Evolutionary conservation across 805 yeast genomes (phyloP).

Genomic region (Starmerella tilneyi): DNA sequence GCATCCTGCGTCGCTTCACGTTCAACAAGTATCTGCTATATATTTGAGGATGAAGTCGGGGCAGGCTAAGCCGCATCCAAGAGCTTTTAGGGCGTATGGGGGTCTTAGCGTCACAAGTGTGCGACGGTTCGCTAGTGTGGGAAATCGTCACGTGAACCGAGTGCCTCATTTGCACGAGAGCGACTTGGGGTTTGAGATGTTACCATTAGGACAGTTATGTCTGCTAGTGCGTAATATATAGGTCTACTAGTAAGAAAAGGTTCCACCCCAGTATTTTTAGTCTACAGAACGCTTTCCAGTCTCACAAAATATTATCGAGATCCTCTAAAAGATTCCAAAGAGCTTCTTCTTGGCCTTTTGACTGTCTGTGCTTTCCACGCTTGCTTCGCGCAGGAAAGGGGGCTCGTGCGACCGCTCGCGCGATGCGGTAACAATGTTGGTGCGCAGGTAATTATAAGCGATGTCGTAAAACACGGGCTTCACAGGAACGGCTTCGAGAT

Average conservation of each 20-base stretch:
- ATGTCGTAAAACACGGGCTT: slow-evolving; percentile 89
- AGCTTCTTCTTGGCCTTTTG: slow-evolving; percentile 5
- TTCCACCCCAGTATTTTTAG: too few relatives aligned
- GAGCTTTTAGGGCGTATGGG: background rate
- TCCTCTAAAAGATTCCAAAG: slow-evolving; percentile 1
- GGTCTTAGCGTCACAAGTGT: background rate
- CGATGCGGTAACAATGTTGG: slow-evolving; percentile 6
- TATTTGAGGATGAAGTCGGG: background rate
- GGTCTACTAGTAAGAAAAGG: too few relatives aligned
- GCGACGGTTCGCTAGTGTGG: too few relatives aligned
- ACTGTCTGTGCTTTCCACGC: slow-evolving; percentile 2
- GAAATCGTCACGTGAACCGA: background rate
- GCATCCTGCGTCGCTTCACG: slow-evolving; percentile 6
- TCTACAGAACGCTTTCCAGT: too few relatives aligned
- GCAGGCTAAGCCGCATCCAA: background rate
- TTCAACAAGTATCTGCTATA: background rate
- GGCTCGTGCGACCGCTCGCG: background rate
- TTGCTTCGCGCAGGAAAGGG: background rate
- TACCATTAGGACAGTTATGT: too few relatives aligned
- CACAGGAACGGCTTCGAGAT: slow-evolving; percentile 50
- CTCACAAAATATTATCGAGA: too few relatives aligned
- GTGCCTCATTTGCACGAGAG: background rate
- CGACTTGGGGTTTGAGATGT: too few relatives aligned
- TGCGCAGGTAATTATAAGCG: slow-evolving; percentile 71
- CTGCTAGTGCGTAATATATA: too few relatives aligned